Percentiles rank a stretch among this genome's conserved stretches.
Evolutionary conservation across 2,329 filamentous ascomycete genomes (phyloP).

Genomic region (Cladophialophora bantiana): DNA sequence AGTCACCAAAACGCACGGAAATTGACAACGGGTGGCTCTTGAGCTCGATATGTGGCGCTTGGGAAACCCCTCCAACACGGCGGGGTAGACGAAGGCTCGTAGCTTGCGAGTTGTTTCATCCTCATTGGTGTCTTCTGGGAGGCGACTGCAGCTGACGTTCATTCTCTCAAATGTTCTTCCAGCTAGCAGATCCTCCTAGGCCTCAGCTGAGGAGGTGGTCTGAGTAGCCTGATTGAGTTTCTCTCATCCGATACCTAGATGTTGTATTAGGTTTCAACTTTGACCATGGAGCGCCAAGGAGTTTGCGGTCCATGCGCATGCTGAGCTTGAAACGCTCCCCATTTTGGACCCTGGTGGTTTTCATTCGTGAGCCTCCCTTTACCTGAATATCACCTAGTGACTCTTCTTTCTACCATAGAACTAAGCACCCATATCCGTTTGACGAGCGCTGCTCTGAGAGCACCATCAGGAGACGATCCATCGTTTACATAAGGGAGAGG

Average conservation of each 20-base stretch:
- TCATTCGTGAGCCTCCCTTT: not conserved
- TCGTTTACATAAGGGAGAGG: not conserved
- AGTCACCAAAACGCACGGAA: not conserved
- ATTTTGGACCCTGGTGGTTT: no score
- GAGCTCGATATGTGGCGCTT: not conserved
- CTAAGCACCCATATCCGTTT: not conserved
- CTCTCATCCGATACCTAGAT: not conserved
- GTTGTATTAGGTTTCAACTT: not conserved
- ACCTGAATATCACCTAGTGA: not conserved
- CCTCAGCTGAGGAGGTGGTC: conserved; percentile 5
- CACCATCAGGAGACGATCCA: not conserved
- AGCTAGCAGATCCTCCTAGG: not conserved
- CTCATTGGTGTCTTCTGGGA: not conserved
- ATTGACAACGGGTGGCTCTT: not conserved
- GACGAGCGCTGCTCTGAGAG: not conserved
- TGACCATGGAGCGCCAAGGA: not conserved
- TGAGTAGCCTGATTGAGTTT: not conserved
- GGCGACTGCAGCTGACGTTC: not conserved
- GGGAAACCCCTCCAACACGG: not conserved
- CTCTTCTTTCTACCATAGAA: not conserved
- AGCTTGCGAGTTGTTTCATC: not conserved
- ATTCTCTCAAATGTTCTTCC: not conserved
- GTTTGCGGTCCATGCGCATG: not conserved
- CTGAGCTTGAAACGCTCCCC: not conserved
- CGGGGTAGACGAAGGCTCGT: not conserved